Base-by-base conservation (phyloP, 2,329 filamentous ascomycete species). In the Trichoderma oligosporum region DNA sequence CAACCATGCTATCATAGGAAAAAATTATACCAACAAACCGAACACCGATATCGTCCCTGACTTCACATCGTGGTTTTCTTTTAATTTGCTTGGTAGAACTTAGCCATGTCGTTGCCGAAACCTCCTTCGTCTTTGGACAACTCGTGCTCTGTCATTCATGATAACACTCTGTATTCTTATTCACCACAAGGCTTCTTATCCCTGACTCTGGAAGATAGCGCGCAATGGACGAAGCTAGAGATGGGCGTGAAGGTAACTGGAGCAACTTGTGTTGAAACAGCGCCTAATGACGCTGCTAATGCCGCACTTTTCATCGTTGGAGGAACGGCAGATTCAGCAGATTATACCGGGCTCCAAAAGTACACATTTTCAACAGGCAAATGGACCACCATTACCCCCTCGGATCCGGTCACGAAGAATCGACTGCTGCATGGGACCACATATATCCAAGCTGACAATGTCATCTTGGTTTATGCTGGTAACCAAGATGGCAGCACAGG, bases 91-190 rank as follows among this genome's bases (percentile, higher is more conserved):
- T 25, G 29, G 16, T 31, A 16, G 20, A 20, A 31, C 24, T 31
- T 27, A 35, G 41, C 62, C 52, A 95, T 95, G 91, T 76, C 84
- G 67, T 78, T 87, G 57, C 90, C 91, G 47, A 75, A 84, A 67
- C 91, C 91, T 52, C 76, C 82, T 53, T 80, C 84, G 68, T 77
- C 86, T 61, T 76, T 97, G 70, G 82, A 85, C 71, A 84, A 86
- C 72, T 85, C 89, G 67, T 97, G 93, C 74, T 91, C 91, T 58
- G 83, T 88, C 67, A 81, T 97, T 61, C 79, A 89, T 76, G 79
- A 91, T 68, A 86, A 91, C 71, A 91, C 85, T 11, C 83, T 97
- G 53, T 97, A 95, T 75, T 85, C 88, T 44, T 96, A 90, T 71
- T 89, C 90, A 5, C 74, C 84, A 7, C 74, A 82, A 45, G 88